A percentile compares a stretch with the other conserved stretches of the same genome.
These are phyloP conservation scores for Fragaria ananassa DNA, from an alignment of 306 rosid genomes.

Conservation along the genomic window DNA sequence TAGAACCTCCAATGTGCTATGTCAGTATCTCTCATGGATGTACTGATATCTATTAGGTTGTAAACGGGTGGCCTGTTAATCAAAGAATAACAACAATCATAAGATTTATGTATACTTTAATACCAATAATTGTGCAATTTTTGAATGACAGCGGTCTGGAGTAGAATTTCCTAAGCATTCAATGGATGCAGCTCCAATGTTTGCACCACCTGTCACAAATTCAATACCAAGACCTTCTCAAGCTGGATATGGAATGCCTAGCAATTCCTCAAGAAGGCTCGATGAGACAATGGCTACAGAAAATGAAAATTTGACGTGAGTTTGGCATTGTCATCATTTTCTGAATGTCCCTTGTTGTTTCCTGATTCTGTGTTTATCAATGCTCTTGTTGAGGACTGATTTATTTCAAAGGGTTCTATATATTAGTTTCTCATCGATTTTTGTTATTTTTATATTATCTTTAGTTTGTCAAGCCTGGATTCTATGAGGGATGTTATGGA, in stretches of 20 bases:
- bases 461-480: slow-evolving; percentile 82
- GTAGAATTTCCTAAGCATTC: slow-evolving; percentile 78
- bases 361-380: neutral
- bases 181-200: slow-evolving; percentile 67
- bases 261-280: slow-evolving; percentile 85
- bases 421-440: slow-evolving; percentile 4
- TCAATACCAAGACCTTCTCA: slow-evolving; percentile 42
- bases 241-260: slow-evolving; percentile 85
- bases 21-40: neutral
- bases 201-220: slow-evolving; percentile 76
- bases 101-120: neutral
- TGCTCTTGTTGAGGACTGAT: neutral
- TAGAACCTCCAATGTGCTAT: neutral
- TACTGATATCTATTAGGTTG: slow-evolving; percentile 1
- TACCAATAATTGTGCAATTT: slow-evolving; percentile 24
- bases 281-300: slow-evolving; percentile 98
- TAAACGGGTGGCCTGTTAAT: slow-evolving; percentile 15
- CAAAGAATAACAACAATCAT: neutral
- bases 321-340: slow-evolving; percentile 6
- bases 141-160: slow-evolving; percentile 76
- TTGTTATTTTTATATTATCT: slow-evolving; percentile 10
- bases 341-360: slow-evolving; percentile 13
- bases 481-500: slow-evolving; percentile 77
- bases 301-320: slow-evolving; percentile 77
- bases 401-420: neutral